These are phyloP conservation scores for Coemansia sp. DNA, from an alignment of 192 early-diverging fungal species.

Conservation along the genomic window DNA sequence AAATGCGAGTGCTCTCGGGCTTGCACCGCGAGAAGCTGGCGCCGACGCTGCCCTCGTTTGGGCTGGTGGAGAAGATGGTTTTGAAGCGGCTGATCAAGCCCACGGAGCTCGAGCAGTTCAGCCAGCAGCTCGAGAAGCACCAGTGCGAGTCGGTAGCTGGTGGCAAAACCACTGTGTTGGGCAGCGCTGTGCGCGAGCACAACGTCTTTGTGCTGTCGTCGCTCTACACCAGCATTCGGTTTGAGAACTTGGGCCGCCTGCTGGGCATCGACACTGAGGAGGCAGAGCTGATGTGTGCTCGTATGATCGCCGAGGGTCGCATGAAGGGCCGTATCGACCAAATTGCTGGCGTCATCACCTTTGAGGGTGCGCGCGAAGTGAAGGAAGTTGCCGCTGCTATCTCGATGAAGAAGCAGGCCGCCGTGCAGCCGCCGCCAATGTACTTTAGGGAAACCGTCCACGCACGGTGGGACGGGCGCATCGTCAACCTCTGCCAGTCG, in stretches of 20 bases:
- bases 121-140: conserved; percentile 68
- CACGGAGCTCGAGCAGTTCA: conserved; percentile 79
- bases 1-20: conserved; percentile 81
- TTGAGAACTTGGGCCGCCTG: conserved; percentile 78
- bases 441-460: conserved; percentile 43
- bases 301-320: conserved; percentile 89
- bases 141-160: conserved; percentile 74
- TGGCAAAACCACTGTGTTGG: conserved; percentile 73
- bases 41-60: conserved; percentile 67
- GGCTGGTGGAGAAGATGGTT: conserved; percentile 94
- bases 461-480: conserved; percentile 41
- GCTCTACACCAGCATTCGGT: conserved; percentile 90
- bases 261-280: conserved; percentile 74
- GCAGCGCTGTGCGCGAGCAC: conserved; percentile 93
- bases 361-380: conserved; percentile 63
- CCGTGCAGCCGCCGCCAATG: conserved; percentile 38
- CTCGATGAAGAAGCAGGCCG: conserved; percentile 27
- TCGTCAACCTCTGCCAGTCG: conserved; percentile 42
- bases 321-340: conserved; percentile 92
- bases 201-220: conserved; percentile 85
- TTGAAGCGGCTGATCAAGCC: conserved; percentile 80
- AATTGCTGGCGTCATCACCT: conserved; percentile 80
- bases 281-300: conserved; percentile 80
- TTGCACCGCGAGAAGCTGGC: conserved; percentile 91
- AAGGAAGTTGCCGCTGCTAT: conserved; percentile 43